Percentiles rank a stretch among this genome's conserved stretches.
Evolutionary conservation across 2,329 filamentous ascomycete species (phyloP).

Genomic region (Lomentospora prolificans): DNA sequence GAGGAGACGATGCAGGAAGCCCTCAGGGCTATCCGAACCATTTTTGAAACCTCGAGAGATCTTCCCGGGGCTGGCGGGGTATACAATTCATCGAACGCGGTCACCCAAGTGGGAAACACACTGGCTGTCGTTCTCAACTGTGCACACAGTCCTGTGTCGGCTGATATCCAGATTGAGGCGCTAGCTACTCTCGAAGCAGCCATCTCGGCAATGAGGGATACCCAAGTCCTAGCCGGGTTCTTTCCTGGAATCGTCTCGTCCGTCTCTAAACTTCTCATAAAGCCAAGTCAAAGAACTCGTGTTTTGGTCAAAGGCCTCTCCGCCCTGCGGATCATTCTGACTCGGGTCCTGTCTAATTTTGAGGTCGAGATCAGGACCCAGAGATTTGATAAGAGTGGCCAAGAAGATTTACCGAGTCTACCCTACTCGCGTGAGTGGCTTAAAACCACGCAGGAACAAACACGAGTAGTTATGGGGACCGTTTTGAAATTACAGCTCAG

Average conservation of each 20-base stretch:
- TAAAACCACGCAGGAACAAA: conserved; percentile 66
- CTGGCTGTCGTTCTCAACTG: conserved; percentile 72
- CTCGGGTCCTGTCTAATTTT: conserved; percentile 48
- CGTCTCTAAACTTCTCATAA: conserved; percentile 64
- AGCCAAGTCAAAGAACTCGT: conserved; percentile 45
- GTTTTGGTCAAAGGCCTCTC: conserved; percentile 55
- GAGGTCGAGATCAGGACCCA: conserved; percentile 25
- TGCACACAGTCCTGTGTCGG: conserved; percentile 52
- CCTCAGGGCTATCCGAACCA: conserved; percentile 56
- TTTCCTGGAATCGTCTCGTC: conserved; percentile 80
- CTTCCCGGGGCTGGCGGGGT: conserved; percentile 38
- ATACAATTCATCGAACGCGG: conserved; percentile 46
- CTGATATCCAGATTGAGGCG: conserved; percentile 62
- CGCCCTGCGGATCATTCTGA: conserved; percentile 44
- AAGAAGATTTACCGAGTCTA: conserved; percentile 23
- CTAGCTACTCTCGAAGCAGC: conserved; percentile 54
- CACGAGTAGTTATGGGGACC: conserved; percentile 72
- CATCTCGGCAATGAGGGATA: conserved; percentile 55
- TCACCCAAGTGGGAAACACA: conserved; percentile 73
- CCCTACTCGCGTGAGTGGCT: conserved; percentile 55
- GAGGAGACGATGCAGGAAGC: conserved; percentile 69
- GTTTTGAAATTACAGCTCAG: conserved; percentile 68
- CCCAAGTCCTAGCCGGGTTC: conserved; percentile 71
- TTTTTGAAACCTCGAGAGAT: conserved; percentile 51
- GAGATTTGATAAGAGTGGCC: conserved; percentile 12